These are phyloP conservation scores for Xerocomus potaroensis DNA, from an alignment of 768 basidiomycete genomes.

Conservation along the genomic window DNA sequence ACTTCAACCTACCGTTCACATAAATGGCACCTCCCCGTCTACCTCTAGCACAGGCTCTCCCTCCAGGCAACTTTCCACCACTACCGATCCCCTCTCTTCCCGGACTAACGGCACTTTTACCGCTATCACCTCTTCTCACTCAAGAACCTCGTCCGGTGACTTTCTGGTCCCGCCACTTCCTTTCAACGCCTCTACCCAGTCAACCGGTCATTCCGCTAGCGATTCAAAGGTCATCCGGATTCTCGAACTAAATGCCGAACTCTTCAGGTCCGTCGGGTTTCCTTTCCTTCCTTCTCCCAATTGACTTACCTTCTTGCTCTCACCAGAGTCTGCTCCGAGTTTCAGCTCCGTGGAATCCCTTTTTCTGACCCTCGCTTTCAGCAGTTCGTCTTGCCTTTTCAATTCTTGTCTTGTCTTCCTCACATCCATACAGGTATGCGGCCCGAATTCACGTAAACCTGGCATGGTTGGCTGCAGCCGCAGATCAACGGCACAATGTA, in stretches of 20 bases:
- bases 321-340: constrained; percentile 55
- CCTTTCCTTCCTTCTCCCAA: background rate
- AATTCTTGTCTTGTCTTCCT: constrained; percentile 6
- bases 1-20: constrained; percentile 9
- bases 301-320: constrained; percentile 5
- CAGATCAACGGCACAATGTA: constrained; percentile 54
- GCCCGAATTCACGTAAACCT: constrained; percentile 66
- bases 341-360: constrained; percentile 50
- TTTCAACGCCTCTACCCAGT: constrained; percentile 15
- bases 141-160: constrained; percentile 26
- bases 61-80: constrained; percentile 16
- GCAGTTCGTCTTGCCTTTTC: constrained; percentile 42
- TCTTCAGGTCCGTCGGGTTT: constrained; percentile 51
- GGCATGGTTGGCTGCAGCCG: constrained; percentile 64
- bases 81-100: constrained; percentile 20
- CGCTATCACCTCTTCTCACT: constrained; percentile 24
- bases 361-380: constrained; percentile 47
- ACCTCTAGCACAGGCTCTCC: constrained; percentile 19
- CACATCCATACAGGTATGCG: constrained; percentile 45
- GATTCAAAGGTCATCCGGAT: constrained; percentile 51
- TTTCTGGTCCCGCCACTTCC: constrained; percentile 29
- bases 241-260: constrained; percentile 63
- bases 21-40: constrained; percentile 23
- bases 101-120: constrained; percentile 19
- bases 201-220: constrained; percentile 6